These are phyloP conservation scores for Alternaria longipes DNA, from an alignment of 2,329 filamentous ascomycete species.

Conservation along the genomic window DNA sequence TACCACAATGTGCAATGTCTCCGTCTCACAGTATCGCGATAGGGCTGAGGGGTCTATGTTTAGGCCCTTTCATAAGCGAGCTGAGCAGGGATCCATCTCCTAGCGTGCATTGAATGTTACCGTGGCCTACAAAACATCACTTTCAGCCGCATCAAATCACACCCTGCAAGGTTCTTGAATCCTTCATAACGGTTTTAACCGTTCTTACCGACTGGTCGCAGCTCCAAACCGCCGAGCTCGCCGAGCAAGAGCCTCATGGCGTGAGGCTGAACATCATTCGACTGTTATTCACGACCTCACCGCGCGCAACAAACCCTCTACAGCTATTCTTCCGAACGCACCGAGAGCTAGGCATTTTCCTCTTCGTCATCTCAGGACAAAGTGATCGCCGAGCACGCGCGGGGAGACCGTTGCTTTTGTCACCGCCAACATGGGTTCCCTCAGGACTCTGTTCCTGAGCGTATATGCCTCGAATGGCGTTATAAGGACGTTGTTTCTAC, in stretches of 20 bases:
- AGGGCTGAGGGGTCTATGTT: conserved; percentile 20
- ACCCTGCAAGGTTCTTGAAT: conserved; percentile 13
- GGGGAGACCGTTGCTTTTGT: conserved; percentile 11
- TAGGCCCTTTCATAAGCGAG: conserved; percentile 19
- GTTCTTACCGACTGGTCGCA: background rate
- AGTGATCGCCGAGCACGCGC: conserved; percentile 13
- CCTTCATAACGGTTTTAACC: conserved; percentile 4
- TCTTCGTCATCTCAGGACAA: conserved; percentile 10
- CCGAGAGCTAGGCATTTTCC: conserved; percentile 10
- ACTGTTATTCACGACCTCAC: conserved; percentile 4
- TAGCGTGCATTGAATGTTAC: conserved; percentile 18
- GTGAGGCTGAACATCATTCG: conserved; percentile 18
- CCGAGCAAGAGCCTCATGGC: conserved; percentile 21
- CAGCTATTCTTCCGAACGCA: conserved; percentile 7
- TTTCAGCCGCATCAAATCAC: conserved; percentile 22
- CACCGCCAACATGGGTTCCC: conserved; percentile 38
- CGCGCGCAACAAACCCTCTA: conserved; percentile 6
- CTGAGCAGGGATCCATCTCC: conserved; percentile 14
- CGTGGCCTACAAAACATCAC: conserved; percentile 15
- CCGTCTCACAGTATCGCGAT: conserved; percentile 5
- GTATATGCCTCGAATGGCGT: conserved; percentile 45
- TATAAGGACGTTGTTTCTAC: conserved; percentile 49
- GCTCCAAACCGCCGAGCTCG: conserved; percentile 3
- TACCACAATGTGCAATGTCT: conserved; percentile 5
- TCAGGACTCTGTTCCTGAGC: conserved; percentile 45